Base-by-base conservation (phyloP, 2,329 filamentous ascomycete species). In the Alternaria angustiovoidea region DNA sequence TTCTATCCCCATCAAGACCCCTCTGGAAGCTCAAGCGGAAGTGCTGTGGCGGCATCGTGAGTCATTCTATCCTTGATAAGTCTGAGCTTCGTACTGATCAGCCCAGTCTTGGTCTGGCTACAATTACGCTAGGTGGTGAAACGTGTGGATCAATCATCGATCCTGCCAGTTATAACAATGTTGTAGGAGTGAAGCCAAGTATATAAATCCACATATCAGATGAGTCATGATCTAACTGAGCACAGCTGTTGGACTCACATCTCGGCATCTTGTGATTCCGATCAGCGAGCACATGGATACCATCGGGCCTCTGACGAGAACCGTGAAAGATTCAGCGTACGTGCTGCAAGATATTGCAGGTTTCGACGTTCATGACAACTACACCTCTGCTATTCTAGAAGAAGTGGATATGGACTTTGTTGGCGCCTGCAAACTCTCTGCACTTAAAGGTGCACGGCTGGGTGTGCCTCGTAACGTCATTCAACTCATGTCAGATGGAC, bases 131-230 rank as follows among this genome's bases (percentile, higher is more conserved):
- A 51, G 61, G 61, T 4, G 93, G 90, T 0, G 91, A 93, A 78
- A 93, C 90, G 0, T 90, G 93, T 71, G 90, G 81, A 1, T 80
- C 77, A 56, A 68, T 93, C 16, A 91, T 92, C 70, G 89, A 87
- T 72, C 91, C 91, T 0, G 89, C 91, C 1, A 86, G 89, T 73
- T 81, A 89, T 5, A 91, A 91, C 70, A 85, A 83, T 2, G 73
- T 93, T 2, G 89, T 93, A 2, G 91, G 91, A 3, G 85, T 93
- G 74, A 93, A 93, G 78, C 90, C 91, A 1, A 93, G 42, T 44
- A 44, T 1, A 2, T 16, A 2, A 0, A 44, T n/a, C 14, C 26
- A n/a, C 42, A 3, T 16, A 28, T 32, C 2, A 8, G 24, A 28
- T 4, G 1, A n/a, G 0, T 8, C 2, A n/a, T 16, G 20, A 2